Evolutionary conservation across 2,329 filamentous ascomycete species (phyloP).

Genomic region (Fusarium sulawesiense): DNA sequence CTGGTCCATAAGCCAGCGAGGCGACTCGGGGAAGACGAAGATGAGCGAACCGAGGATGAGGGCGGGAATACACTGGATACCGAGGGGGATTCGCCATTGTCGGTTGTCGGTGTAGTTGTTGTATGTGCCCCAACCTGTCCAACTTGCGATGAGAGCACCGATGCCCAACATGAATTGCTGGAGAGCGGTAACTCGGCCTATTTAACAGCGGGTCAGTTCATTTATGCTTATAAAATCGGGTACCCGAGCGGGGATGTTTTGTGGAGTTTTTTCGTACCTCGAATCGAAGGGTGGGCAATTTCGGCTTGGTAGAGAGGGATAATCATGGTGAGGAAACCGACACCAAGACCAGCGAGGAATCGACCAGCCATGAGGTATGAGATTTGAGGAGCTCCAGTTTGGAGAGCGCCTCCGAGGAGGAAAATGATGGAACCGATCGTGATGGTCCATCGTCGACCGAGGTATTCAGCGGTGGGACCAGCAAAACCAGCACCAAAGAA

Average conservation of each 20-base stretch:
- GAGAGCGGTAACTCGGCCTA: constrained; percentile 60
- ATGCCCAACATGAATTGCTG: constrained; percentile 88
- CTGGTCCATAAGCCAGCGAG: constrained; percentile 80
- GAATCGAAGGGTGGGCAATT: constrained; percentile 70
- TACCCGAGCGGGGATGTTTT: constrained; percentile 69
- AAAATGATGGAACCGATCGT: constrained; percentile 76
- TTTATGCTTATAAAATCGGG: constrained; percentile 9
- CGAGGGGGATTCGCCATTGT: constrained; percentile 61
- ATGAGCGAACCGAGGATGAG: constrained; percentile 73
- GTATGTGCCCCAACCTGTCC: constrained; percentile 74
- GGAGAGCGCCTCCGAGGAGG: constrained; percentile 76
- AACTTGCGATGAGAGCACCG: constrained; percentile 76
- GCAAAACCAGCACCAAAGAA: constrained; percentile 76
- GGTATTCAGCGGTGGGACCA: constrained; percentile 70
- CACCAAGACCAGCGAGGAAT: constrained; percentile 70
- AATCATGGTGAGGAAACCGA: constrained; percentile 39
- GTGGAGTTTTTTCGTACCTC: not conserved
- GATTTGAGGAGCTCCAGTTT: constrained; percentile 71
- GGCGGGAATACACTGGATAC: constrained; percentile 78
- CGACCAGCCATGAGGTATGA: constrained; percentile 76
- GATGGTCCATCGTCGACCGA: constrained; percentile 79
- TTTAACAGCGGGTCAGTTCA: not conserved
- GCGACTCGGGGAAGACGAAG: constrained; percentile 75
- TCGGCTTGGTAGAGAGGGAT: constrained; percentile 78
- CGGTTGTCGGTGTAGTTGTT: constrained; percentile 44